A percentile compares a stretch with the other conserved stretches of the same genome.
phyloP scores from a whole-genome alignment of 306 rosid species.

The Abrus precatorius region DNA sequence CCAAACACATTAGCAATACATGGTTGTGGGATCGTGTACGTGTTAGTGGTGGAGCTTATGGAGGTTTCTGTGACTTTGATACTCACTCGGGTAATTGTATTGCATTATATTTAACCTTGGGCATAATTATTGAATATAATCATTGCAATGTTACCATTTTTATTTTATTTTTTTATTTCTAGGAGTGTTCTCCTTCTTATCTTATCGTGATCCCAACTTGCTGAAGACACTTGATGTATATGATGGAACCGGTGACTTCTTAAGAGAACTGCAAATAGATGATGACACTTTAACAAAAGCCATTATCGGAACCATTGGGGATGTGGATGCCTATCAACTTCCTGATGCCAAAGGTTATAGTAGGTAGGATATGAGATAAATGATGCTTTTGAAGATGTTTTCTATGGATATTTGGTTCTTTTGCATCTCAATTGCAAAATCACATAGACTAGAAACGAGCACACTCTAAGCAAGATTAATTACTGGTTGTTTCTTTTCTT shows the following conservation, averaged over 20 bases:
- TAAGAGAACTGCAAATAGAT: slow-evolving; percentile 80
- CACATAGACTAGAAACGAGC: not conserved
- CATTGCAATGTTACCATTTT: slow-evolving; percentile 46
- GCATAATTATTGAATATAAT: slow-evolving; percentile 31
- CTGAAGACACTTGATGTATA: slow-evolving; percentile 92
- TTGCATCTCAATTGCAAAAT: not conserved
- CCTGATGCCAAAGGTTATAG: slow-evolving; percentile 99
- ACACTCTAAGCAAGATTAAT: slow-evolving; percentile 14
- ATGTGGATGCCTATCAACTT: slow-evolving; percentile 94
- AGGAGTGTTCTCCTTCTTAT: slow-evolving; percentile 96
- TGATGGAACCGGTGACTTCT: slow-evolving; percentile 89
- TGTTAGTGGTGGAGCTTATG: slow-evolving; percentile 99
- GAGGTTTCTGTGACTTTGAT: slow-evolving; percentile 98
- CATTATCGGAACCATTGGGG: slow-evolving; percentile 98
- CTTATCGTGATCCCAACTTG: slow-evolving; percentile 97
- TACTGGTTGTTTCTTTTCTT: slow-evolving; percentile 20
- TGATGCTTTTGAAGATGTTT: slow-evolving; percentile 35
- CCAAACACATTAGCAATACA: slow-evolving; percentile 87
- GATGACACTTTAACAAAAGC: slow-evolving; percentile 83
- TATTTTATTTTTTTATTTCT: slow-evolving; percentile 36
- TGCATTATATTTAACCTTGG: slow-evolving; percentile 4
- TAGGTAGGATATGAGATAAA: slow-evolving; percentile 64
- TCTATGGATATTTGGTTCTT: slow-evolving; percentile 14
- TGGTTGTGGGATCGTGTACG: slow-evolving; percentile 99
- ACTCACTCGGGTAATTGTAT: slow-evolving; percentile 78